These are phyloP conservation scores for Phytophthora niederhauseri DNA, from an alignment of 352 stramenopile species.

Conservation along the genomic window DNA sequence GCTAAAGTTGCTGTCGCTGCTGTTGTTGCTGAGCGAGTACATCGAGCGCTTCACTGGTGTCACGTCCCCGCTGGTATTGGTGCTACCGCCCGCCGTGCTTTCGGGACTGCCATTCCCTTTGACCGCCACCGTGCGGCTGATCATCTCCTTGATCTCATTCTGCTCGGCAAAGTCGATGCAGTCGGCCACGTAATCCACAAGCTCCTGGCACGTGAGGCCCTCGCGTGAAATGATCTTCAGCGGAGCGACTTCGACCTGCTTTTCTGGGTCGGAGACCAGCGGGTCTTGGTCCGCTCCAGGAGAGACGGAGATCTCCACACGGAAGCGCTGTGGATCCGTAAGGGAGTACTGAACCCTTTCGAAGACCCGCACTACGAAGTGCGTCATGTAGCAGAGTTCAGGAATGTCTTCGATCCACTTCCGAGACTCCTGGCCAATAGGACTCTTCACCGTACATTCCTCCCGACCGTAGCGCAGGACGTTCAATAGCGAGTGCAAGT, in stretches of 20 bases:
- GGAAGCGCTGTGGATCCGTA: constrained; percentile 78
- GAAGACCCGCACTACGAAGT: constrained; percentile 99
- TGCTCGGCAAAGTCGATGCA: constrained; percentile 77
- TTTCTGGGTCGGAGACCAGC: constrained; percentile 58
- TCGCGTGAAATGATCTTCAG: constrained; percentile 87
- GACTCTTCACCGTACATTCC: constrained; percentile 58
- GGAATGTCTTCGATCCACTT: constrained; percentile 93
- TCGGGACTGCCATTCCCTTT: constrained; percentile 38
- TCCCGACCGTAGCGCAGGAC: constrained; percentile 93
- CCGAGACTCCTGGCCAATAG: constrained; percentile 70
- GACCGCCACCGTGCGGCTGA: constrained; percentile 35
- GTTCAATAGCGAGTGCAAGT: constrained; percentile 99
- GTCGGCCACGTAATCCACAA: constrained; percentile 85
- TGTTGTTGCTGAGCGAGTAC: constrained; percentile 66
- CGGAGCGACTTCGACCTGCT: constrained; percentile 72
- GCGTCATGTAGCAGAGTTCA: constrained; percentile 99
- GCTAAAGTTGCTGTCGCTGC: constrained; percentile 55
- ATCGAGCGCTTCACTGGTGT: constrained; percentile 55
- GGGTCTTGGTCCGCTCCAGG: constrained; percentile 79
- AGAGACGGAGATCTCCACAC: constrained; percentile 87
- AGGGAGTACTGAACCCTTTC: constrained; percentile 87
- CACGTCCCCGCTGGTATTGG: constrained; percentile 33
- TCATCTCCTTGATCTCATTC: constrained; percentile 51
- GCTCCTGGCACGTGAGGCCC: constrained; percentile 79
- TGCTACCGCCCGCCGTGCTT: constrained; percentile 28